Evolutionary conservation across 116 monocot species (phyloP).

Genomic region (Zostera marina): DNA sequence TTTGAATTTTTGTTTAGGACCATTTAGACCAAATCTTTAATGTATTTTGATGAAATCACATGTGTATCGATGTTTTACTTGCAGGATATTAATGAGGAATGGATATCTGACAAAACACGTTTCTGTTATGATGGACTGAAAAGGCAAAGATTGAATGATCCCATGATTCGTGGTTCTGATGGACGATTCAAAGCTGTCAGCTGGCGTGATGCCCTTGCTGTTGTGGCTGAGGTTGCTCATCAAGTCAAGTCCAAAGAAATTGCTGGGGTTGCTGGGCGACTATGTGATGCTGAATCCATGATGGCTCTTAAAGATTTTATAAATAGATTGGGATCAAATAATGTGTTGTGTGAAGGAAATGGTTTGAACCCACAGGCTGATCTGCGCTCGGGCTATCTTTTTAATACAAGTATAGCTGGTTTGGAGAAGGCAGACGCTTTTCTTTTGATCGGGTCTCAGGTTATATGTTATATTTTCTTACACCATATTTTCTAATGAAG

Average conservation of each 20-base stretch:
- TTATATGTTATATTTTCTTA: slow-evolving; percentile 10
- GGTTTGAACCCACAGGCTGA: slow-evolving; percentile 67
- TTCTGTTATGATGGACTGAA: slow-evolving; percentile 98
- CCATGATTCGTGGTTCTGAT: slow-evolving; percentile 95
- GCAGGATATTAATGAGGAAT: slow-evolving; percentile 97
- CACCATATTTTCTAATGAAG: neutral
- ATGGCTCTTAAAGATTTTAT: slow-evolving; percentile 93
- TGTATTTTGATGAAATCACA: neutral
- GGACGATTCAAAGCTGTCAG: slow-evolving; percentile 80
- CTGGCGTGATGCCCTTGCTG: slow-evolving; percentile 88
- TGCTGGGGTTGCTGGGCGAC: slow-evolving; percentile 85
- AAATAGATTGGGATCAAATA: slow-evolving; percentile 85
- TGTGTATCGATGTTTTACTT: neutral
- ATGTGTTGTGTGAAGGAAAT: slow-evolving; percentile 85
- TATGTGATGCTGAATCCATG: slow-evolving; percentile 99
- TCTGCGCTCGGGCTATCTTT: slow-evolving; percentile 56
- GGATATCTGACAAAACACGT: slow-evolving; percentile 99
- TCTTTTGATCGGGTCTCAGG: slow-evolving; percentile 88
- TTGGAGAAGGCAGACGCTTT: slow-evolving; percentile 91
- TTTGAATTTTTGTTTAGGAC: neutral
- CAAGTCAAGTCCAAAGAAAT: slow-evolving; percentile 92
- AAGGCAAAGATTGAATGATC: slow-evolving; percentile 92
- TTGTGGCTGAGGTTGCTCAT: slow-evolving; percentile 78
- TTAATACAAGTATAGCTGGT: slow-evolving; percentile 83
- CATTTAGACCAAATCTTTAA: neutral